Conservation (phyloP, 176 grass and related monocot genomes). For the Lolium perenne region DNA sequence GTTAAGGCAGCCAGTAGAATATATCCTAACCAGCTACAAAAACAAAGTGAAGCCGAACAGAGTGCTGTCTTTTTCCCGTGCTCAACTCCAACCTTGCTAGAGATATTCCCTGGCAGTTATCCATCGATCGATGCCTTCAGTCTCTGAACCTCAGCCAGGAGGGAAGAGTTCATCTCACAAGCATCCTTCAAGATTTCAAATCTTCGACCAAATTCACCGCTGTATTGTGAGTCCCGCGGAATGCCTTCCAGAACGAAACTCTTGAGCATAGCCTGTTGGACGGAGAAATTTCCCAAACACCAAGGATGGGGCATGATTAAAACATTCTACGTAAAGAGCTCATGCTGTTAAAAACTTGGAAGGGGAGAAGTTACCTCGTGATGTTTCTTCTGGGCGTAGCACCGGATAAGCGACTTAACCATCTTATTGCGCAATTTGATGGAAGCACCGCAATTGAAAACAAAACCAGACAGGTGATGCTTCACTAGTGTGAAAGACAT, state of each 20-base stretch:
- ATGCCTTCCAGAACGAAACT: conserved; percentile 62
- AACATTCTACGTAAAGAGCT: background rate
- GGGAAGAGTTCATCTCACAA: conserved; percentile 78
- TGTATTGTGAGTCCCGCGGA: conserved; percentile 45
- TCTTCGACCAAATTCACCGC: conserved; percentile 53
- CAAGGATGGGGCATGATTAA: background rate
- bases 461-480: conserved; percentile 72
- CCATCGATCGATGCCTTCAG: conserved; percentile 42
- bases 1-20: background rate
- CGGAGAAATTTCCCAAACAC: background rate
- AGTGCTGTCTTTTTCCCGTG: background rate
- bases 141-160: conserved; percentile 64
- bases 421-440: conserved; percentile 69
- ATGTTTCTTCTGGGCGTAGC: conserved; percentile 60
- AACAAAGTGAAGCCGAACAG: background rate
- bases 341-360: background rate
- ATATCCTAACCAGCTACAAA: background rate
- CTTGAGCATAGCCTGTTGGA: conserved; percentile 67
- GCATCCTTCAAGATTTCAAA: conserved; percentile 63
- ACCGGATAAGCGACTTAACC: conserved; percentile 70
- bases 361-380: conserved; percentile 54
- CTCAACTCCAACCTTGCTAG: background rate
- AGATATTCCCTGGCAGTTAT: background rate
- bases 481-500: conserved; percentile 62
- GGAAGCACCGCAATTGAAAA: conserved; percentile 49